Evolutionary conservation across 805 yeast species (phyloP).

Genomic region (Wickerhamomyces rabaulensis): DNA sequence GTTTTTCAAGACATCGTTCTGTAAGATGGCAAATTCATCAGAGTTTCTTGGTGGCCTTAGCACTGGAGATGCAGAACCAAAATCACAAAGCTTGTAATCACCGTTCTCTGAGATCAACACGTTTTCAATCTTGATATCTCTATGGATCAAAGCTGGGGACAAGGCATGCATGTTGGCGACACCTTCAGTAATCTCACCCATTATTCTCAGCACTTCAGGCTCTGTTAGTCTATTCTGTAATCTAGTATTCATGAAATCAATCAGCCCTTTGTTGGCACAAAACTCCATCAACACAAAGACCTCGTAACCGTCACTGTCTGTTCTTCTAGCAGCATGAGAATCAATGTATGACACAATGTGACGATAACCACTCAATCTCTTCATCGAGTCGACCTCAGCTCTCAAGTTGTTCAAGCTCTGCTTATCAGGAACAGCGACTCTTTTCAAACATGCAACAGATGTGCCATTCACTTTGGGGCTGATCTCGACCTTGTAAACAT

Average conservation of each 20-base stretch:
- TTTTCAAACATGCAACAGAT: conserved; percentile 72
- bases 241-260: conserved; percentile 75
- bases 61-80: conserved; percentile 71
- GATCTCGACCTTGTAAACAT: conserved; percentile 77
- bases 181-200: conserved; percentile 67
- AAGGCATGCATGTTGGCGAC: conserved; percentile 75
- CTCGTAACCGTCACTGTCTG: conserved; percentile 54
- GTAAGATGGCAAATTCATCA: conserved; percentile 54
- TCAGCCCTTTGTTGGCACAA: conserved; percentile 68
- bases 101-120: conserved; percentile 58
- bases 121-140: conserved; percentile 82
- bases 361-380: conserved; percentile 69
- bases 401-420: conserved; percentile 73
- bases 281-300: conserved; percentile 78
- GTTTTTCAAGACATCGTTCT: conserved; percentile 67
- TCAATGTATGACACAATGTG: conserved; percentile 89
- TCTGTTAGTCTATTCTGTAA: conserved; percentile 63
- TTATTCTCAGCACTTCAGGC: conserved; percentile 59
- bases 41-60: conserved; percentile 57
- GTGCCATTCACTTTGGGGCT: conserved; percentile 53
- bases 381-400: conserved; percentile 98
- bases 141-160: conserved; percentile 64
- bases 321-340: conserved; percentile 83
- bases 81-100: conserved; percentile 69
- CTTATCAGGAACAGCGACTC: conserved; percentile 95